Percentiles rank a stretch among this genome's conserved stretches.
Conservation (phyloP, 257 asterid species). For the Lantana camara region DNA sequence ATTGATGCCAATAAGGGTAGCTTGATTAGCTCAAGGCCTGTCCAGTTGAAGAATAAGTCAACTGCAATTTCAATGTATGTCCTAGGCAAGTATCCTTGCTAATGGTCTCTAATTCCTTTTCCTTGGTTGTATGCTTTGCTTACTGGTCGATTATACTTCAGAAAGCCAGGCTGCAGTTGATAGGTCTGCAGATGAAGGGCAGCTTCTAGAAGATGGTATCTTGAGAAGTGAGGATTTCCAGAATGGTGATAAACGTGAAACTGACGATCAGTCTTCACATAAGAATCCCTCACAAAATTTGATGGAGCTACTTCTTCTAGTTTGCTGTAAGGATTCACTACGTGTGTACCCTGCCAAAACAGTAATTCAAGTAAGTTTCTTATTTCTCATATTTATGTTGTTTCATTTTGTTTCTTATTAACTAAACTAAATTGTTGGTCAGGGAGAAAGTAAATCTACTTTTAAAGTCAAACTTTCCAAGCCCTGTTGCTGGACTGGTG, state of each 20-base stretch:
- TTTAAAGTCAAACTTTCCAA: conserved; percentile 67
- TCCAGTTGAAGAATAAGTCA: conserved; percentile 59
- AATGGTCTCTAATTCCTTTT: conserved; percentile 22
- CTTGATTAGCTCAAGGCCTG: conserved; percentile 52
- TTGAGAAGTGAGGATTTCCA: conserved; percentile 39
- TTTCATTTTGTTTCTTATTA: conserved; percentile 27
- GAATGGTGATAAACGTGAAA: conserved; percentile 38
- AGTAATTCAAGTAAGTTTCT: conserved; percentile 59
- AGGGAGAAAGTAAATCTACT: conserved; percentile 73
- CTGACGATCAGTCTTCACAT: conserved; percentile 37
- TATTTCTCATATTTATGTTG: conserved; percentile 19
- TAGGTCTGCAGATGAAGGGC: conserved; percentile 38
- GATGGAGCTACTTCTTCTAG: conserved; percentile 55
- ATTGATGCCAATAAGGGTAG: conserved; percentile 57
- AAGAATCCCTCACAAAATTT: conserved; percentile 38
- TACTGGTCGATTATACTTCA: conserved; percentile 31
- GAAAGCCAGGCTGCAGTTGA: conserved; percentile 42
- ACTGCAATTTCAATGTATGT: conserved; percentile 71
- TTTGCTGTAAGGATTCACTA: conserved; percentile 70
- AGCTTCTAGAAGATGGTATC: conserved; percentile 37
- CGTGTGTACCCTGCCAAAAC: conserved; percentile 59
- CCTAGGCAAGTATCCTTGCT: conserved; percentile 66
- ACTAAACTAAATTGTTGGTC: conserved; percentile 25
- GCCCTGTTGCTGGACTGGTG: conserved; percentile 76
- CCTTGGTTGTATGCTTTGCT: conserved; percentile 26